A percentile compares a stretch with the other conserved stretches of the same genome.
Conservation (phyloP, 2,329 filamentous ascomycete species). For the Orbilia oligospora region DNA sequence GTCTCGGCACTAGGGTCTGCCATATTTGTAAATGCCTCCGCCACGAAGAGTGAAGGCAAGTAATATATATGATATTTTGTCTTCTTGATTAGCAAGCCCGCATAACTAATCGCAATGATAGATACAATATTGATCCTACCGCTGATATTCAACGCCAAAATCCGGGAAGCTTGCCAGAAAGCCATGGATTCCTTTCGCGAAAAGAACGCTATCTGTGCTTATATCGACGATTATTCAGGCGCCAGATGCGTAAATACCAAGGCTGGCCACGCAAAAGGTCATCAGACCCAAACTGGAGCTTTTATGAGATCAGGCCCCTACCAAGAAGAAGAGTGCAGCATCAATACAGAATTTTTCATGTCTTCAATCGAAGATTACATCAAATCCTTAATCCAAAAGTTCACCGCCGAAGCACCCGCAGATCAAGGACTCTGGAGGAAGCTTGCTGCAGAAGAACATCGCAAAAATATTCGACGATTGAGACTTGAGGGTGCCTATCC, state of each 20-base stretch:
- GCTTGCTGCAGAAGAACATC: background rate
- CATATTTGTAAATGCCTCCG: conserved; percentile 16
- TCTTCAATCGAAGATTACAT: conserved; percentile 4
- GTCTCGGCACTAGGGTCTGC: background rate
- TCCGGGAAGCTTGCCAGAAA: background rate
- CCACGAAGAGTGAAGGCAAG: background rate
- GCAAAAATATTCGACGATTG: background rate
- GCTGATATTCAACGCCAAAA: background rate
- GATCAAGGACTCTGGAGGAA: background rate
- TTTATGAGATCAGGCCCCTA: background rate
- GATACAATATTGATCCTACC: background rate
- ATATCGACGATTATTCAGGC: background rate
- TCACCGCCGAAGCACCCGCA: background rate
- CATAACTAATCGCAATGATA: background rate
- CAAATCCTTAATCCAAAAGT: background rate
- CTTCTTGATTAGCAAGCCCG: too few relatives aligned
- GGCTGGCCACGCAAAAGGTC: conserved; percentile 2
- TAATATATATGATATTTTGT: too few relatives aligned
- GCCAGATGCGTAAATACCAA: conserved; percentile 8
- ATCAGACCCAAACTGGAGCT: conserved; percentile 3
- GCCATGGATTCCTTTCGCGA: background rate
- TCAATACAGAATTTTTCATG: background rate
- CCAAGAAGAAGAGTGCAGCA: background rate
- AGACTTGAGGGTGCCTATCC: background rate
- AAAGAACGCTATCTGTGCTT: background rate